A percentile compares a stretch with the other conserved stretches of the same genome.
phyloP scores from a whole-genome alignment of 106 monocot genomes.

The Acorus gramineus region DNA sequence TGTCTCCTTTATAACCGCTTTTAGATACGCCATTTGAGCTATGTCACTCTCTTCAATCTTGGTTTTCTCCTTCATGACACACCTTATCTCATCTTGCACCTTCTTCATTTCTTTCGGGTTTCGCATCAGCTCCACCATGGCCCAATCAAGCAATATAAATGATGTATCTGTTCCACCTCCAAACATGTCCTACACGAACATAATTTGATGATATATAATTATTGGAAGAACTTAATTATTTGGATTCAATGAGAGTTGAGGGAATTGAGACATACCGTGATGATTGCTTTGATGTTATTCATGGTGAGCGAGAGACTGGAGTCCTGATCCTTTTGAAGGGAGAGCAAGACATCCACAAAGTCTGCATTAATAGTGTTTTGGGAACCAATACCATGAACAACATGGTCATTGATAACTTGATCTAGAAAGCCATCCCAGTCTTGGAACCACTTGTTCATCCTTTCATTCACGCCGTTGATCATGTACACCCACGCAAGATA shows the following conservation, averaged over 20 bases:
- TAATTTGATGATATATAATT: background rate
- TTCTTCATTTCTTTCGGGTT: slow-evolving; percentile 9
- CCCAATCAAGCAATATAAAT: background rate
- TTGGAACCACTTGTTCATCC: background rate
- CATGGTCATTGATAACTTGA: background rate
- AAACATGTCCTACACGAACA: slow-evolving; percentile 7
- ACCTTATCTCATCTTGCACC: background rate
- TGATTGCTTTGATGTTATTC: background rate
- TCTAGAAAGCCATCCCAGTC: background rate
- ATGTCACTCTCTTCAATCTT: background rate
- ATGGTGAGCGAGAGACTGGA: background rate
- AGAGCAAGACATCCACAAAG: background rate
- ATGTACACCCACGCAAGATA: too few species aligned
- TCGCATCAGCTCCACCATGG: slow-evolving; percentile 5
- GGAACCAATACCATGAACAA: background rate
- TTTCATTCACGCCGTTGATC: background rate
- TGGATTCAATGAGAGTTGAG: background rate
- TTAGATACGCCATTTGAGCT: background rate
- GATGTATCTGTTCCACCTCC: slow-evolving; percentile 10
- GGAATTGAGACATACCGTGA: background rate
- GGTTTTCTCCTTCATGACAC: background rate
- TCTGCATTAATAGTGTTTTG: background rate
- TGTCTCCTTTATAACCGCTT: slow-evolving; percentile 9
- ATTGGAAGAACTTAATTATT: background rate
- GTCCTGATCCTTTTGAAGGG: background rate